phyloP scores from a whole-genome alignment of 2,329 filamentous ascomycete species.

The Zymoseptoria crescenta region DNA sequence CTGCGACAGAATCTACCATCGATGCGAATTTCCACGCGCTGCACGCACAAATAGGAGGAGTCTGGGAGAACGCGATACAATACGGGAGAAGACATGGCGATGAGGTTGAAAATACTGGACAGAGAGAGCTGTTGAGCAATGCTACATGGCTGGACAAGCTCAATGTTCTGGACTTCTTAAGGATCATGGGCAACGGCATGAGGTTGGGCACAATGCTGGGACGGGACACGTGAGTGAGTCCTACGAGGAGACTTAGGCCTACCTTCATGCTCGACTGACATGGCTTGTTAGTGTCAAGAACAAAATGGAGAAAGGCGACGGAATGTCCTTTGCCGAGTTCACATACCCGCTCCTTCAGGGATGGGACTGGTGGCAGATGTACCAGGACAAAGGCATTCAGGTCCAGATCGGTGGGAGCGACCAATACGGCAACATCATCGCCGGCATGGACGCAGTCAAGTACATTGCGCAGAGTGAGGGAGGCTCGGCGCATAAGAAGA shows the following conservation, averaged over 20 bases:
- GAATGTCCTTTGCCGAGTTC: conserved; percentile 92
- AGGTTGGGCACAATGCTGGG: conserved; percentile 80
- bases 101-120: conserved; percentile 54
- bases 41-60: conserved; percentile 58
- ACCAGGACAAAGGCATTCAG: conserved; percentile 58
- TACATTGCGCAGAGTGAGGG: conserved; percentile 50
- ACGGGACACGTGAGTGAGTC: conserved; percentile 66
- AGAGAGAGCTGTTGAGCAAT: conserved; percentile 68
- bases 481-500: conserved; percentile 2
- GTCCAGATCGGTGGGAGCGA: conserved; percentile 93
- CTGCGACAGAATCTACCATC: conserved; percentile 45
- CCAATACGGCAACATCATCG: conserved; percentile 92
- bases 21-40: conserved; percentile 60
- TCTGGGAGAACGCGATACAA: conserved; percentile 66
- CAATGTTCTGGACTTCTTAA: conserved; percentile 65
- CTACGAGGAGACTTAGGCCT: neutral
- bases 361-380: conserved; percentile 95
- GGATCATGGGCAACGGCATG: conserved; percentile 63
- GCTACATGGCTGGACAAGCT: conserved; percentile 70
- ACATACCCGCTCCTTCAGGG: conserved; percentile 87
- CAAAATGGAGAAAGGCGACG: conserved; percentile 75
- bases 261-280: conserved; percentile 15
- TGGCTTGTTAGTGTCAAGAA: conserved; percentile 57
- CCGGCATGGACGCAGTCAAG: conserved; percentile 80
- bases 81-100: conserved; percentile 61